phyloP scores from a whole-genome alignment of 1,139 yeast species.

The Pichia sp. region DNA sequence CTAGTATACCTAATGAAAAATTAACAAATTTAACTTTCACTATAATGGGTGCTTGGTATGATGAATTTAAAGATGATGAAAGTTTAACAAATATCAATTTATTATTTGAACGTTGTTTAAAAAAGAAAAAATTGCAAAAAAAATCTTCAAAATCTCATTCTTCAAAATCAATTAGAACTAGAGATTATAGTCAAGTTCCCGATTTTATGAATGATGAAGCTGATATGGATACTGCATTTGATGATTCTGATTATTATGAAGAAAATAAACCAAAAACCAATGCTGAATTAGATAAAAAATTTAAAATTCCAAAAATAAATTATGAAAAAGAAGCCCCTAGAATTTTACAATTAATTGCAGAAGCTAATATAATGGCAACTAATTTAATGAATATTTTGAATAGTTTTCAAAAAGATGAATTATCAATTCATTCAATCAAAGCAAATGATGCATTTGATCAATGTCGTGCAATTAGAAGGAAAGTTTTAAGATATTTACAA shows the following conservation, averaged over 20 bases:
- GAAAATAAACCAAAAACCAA: slow-evolving; percentile 22
- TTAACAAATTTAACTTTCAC: slow-evolving; percentile 33
- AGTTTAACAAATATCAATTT: slow-evolving; percentile 47
- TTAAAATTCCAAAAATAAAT: slow-evolving; percentile 62
- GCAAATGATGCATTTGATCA: slow-evolving; percentile 60
- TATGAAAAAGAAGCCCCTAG: slow-evolving; percentile 68
- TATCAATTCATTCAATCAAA: slow-evolving; percentile 57
- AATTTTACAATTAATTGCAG: slow-evolving; percentile 64
- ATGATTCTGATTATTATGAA: slow-evolving; percentile 13
- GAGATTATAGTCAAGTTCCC: slow-evolving; percentile 27
- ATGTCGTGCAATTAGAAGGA: slow-evolving; percentile 72
- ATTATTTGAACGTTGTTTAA: slow-evolving; percentile 38
- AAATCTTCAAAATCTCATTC: not conserved
- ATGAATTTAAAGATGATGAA: slow-evolving; percentile 45
- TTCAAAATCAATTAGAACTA: too few species aligned
- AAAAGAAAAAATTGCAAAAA: slow-evolving; percentile 5
- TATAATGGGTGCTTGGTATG: slow-evolving; percentile 60
- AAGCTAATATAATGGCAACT: slow-evolving; percentile 70
- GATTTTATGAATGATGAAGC: slow-evolving; percentile 46
- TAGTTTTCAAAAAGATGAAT: slow-evolving; percentile 43
- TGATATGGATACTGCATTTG: slow-evolving; percentile 33
- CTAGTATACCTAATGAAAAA: slow-evolving; percentile 33
- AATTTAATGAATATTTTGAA: slow-evolving; percentile 62
- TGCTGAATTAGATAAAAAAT: slow-evolving; percentile 49
- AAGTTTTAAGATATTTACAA: slow-evolving; percentile 75